phyloP scores from a whole-genome alignment of 1,284 basidiomycete species.

The Golubevia sp. region DNA sequence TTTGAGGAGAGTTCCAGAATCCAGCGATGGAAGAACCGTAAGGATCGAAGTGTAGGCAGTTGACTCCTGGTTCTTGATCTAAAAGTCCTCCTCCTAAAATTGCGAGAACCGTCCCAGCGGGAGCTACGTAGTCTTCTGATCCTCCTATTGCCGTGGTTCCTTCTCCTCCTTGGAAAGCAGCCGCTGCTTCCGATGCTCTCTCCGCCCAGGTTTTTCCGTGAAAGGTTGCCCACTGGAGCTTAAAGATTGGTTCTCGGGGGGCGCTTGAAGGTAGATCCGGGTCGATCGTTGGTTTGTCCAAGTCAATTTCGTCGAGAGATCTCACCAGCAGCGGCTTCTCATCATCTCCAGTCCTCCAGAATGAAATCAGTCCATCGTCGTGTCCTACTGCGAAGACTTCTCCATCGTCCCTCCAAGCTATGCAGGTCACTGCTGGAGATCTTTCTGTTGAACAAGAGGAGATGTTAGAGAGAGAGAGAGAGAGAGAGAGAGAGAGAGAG shows the following conservation, averaged over 20 bases:
- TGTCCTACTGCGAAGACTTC: constrained; percentile 70
- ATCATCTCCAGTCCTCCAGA: constrained; percentile 83
- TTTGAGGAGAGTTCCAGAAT: constrained; percentile 1
- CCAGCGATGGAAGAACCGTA: constrained; percentile 67
- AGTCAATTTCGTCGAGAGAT: constrained; percentile 39
- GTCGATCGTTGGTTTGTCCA: constrained; percentile 31
- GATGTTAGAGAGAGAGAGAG: constrained; percentile 61
- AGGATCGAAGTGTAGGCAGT: constrained; percentile 73
- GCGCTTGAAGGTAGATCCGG: constrained; percentile 1
- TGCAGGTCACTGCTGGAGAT: constrained; percentile 72
- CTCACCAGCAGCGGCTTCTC: constrained; percentile 79
- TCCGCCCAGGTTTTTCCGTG: constrained; percentile 32
- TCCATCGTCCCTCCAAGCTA: constrained; percentile 71
- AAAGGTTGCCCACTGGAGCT: constrained; percentile 72
- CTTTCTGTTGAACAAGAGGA: constrained; percentile 72
- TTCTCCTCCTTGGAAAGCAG: background rate
- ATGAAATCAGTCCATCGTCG: constrained; percentile 82
- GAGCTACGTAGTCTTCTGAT: background rate
- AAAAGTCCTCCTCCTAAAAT: constrained; percentile 72
- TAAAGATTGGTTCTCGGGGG: constrained; percentile 78
- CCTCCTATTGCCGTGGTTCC: background rate
- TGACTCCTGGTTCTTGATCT: constrained; percentile 70
- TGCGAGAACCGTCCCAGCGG: constrained; percentile 64
- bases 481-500: too few species aligned
- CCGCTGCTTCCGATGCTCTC: constrained; percentile 20